Percentiles rank a stretch among this genome's conserved stretches.
Evolutionary conservation across 2,329 filamentous ascomycete species (phyloP).

Genomic region (Ophiostoma himal-ulmi): DNA sequence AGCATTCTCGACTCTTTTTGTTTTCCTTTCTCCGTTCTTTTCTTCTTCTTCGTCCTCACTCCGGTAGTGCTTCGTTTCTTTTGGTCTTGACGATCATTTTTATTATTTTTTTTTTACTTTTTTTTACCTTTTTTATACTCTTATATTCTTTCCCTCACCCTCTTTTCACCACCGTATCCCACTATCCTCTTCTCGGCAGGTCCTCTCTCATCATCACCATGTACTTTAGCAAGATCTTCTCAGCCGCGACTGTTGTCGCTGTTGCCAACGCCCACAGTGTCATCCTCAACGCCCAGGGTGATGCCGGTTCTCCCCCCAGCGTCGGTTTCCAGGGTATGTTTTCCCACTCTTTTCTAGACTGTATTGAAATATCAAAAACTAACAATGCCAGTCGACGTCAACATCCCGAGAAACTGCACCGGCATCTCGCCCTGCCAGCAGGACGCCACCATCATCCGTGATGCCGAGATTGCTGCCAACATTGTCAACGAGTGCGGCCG

Average conservation of each 20-base stretch:
- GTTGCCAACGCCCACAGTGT: conserved; percentile 25
- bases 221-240: conserved; percentile 16
- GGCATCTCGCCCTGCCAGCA: conserved; percentile 34
- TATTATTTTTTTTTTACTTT: conserved; percentile 5
- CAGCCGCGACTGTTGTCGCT: conserved; percentile 20
- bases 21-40: conserved; percentile 9
- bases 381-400: conserved; percentile 40
- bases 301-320: conserved; percentile 22
- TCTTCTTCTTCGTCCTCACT: conserved; percentile 6
- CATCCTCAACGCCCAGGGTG: conserved; percentile 24
- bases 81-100: conserved; percentile 16
- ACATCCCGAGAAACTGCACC: conserved; percentile 38
- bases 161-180: not conserved
- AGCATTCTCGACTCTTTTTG: not conserved
- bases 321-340: conserved; percentile 25
- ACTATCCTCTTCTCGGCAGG: not conserved
- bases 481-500: conserved; percentile 55
- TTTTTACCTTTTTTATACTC: not conserved
- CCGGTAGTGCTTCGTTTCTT: conserved; percentile 12
- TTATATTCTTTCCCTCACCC: not conserved
- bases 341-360: no score
- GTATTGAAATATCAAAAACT: not conserved
- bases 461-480: conserved; percentile 47
- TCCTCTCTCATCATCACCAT: conserved; percentile 11
- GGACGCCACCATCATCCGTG: conserved; percentile 57